These are phyloP conservation scores for Venturia pyrina DNA, from an alignment of 2,329 filamentous ascomycete species.

Conservation along the genomic window DNA sequence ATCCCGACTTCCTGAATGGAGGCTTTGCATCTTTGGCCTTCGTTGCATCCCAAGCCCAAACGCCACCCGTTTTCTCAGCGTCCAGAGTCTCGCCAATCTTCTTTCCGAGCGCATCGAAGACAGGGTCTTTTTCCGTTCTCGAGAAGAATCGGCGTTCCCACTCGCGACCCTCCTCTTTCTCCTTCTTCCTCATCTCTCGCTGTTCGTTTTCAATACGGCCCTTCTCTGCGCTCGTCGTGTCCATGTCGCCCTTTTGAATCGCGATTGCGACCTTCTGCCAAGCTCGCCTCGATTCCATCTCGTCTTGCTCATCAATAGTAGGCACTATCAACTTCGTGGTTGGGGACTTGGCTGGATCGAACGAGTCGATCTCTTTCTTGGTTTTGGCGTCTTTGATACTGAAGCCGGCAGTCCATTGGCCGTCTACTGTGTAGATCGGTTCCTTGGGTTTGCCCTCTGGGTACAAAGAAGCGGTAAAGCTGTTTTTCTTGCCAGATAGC, in stretches of 20 bases:
- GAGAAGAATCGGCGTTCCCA: constrained; percentile 85
- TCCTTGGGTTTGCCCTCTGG: constrained; percentile 60
- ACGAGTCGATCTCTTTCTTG: constrained; percentile 33
- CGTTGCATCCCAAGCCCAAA: constrained; percentile 49
- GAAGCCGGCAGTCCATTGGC: constrained; percentile 83
- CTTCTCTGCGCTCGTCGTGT: constrained; percentile 68
- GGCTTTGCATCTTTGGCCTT: constrained; percentile 14
- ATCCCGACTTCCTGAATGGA: constrained; percentile 3
- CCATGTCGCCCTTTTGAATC: constrained; percentile 76
- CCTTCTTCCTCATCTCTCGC: constrained; percentile 62
- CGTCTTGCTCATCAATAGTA: constrained; percentile 68
- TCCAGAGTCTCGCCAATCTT: constrained; percentile 42
- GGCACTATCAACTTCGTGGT: constrained; percentile 61
- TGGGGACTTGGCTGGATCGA: constrained; percentile 36
- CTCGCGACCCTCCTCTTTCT: constrained; percentile 60
- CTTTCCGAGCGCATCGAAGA: constrained; percentile 38
- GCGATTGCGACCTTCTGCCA: constrained; percentile 79
- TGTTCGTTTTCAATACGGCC: constrained; percentile 83
- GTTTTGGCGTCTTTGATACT: constrained; percentile 59
- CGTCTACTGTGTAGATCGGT: constrained; percentile 68
- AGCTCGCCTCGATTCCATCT: constrained; percentile 76
- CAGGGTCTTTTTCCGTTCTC: constrained; percentile 27
- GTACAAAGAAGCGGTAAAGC: constrained; percentile 66
- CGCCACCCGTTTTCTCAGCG: constrained; percentile 53
- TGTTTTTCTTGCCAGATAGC: constrained; percentile 94